Percentiles rank a stretch among this genome's conserved stretches.
Conservation (phyloP, 306 rosid species). For the Fragaria nilgerrensis region DNA sequence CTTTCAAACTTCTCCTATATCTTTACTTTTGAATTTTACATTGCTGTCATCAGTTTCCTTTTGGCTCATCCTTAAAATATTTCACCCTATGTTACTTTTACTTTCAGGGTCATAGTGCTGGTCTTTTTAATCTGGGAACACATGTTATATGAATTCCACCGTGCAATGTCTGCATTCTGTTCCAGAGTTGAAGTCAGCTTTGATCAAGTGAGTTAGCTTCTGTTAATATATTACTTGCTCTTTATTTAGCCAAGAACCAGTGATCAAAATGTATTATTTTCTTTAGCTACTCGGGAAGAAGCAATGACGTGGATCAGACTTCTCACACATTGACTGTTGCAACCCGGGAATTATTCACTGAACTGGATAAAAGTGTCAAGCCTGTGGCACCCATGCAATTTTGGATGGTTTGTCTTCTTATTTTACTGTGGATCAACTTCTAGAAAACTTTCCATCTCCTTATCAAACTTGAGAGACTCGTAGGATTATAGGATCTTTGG, state of each 20-base stretch:
- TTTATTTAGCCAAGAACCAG: slow-evolving; percentile 12
- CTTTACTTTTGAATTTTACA: not conserved
- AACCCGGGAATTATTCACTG: slow-evolving; percentile 80
- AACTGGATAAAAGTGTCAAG: slow-evolving; percentile 88
- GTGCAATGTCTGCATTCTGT: slow-evolving; percentile 96
- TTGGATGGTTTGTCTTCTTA: slow-evolving; percentile 75
- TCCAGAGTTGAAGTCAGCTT: slow-evolving; percentile 95
- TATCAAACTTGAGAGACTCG: slow-evolving; percentile 5
- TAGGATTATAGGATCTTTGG: not conserved
- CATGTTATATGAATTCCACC: slow-evolving; percentile 99
- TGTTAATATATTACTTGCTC: slow-evolving; percentile 14
- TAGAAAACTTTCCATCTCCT: not conserved
- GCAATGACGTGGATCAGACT: slow-evolving; percentile 85
- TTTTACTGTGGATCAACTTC: slow-evolving; percentile 11
- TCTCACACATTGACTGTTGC: slow-evolving; percentile 90
- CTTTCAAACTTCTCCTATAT: not conserved
- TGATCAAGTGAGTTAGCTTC: slow-evolving; percentile 58
- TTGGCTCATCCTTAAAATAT: slow-evolving; percentile 1
- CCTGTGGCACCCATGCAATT: slow-evolving; percentile 99
- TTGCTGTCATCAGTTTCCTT: not conserved
- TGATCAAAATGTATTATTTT: slow-evolving; percentile 3
- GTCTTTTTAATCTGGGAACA: slow-evolving; percentile 94
- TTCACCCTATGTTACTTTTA: slow-evolving; percentile 5
- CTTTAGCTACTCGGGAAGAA: slow-evolving; percentile 70
- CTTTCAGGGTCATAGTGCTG: slow-evolving; percentile 87